Base-by-base conservation (phyloP, 805 yeast genomes). In the Cyberlindnera euphorbiae region DNA sequence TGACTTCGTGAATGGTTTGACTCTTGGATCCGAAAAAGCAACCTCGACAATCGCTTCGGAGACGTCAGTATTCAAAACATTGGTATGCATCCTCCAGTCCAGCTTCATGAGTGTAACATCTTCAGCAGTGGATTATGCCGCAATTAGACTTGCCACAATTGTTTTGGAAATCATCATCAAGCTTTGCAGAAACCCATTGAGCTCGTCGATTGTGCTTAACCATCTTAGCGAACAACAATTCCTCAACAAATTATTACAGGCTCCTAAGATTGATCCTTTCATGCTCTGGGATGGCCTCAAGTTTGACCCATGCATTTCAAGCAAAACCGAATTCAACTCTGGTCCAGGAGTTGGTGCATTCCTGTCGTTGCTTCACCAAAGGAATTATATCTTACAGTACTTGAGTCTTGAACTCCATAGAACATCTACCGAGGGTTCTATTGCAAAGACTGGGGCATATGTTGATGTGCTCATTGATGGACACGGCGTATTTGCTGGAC, bases 391-490 rank as follows among this genome's bases (percentile, higher is more conserved):
- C 11, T 61, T 86, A 17, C 83, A 82, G 44, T 76, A 78, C 47
- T 59, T 86, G 41, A 73, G 89, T 13, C 59, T 82, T 36, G 94
- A 87, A 45, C 65, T 90, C n/a, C 88, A 82, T 52, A 69, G 69
- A 37, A 63, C 75, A 11, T 64, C 71, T 0, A 37, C 49, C 30
- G 42, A 60, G 45, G 69, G 75, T 7, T 65, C 81, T 7, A 49
- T 77, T 26, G 61, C 82, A 18, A 60, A 77, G 46, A 66, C 74
- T 39, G 62, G 71, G 28, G 60, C 64, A 17, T 81, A 82, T 45
- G 63, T 79, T 17, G 64, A 70, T 5, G 49, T 66, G 4, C 60
- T 88, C 15, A 75, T 80, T 28, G 70, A 71, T 42, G 66, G 66
- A 9, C 60, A 65, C 26, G 71, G 71, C 13, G 69, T 66, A 41